These are phyloP conservation scores for Pichia cactophila DNA, from an alignment of 1,139 yeast species.

Conservation along the genomic window DNA sequence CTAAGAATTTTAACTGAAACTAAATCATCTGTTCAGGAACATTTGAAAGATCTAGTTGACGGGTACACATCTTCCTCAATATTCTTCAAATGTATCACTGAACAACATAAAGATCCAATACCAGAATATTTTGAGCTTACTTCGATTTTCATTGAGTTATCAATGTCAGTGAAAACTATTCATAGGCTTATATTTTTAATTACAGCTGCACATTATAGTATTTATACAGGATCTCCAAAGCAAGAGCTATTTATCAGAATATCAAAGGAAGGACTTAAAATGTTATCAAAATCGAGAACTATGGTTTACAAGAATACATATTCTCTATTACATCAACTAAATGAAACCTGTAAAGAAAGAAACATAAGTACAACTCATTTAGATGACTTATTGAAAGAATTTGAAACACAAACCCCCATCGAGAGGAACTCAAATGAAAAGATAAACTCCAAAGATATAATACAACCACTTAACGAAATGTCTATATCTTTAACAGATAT, in stretches of 20 bases:
- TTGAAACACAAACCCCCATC: neutral
- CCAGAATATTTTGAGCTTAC: neutral
- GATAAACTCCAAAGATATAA: neutral
- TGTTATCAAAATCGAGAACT: slow-evolving; percentile 9
- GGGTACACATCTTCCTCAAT: neutral
- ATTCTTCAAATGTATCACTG: neutral
- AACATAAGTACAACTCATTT: neutral
- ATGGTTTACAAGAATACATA: slow-evolving; percentile 12
- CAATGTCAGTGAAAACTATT: slow-evolving; percentile 11
- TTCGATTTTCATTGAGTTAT: slow-evolving; percentile 7
- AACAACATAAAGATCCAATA: neutral
- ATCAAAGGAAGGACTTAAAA: slow-evolving; percentile 11
- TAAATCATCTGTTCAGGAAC: neutral
- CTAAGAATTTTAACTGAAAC: neutral
- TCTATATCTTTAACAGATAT: too few relatives aligned
- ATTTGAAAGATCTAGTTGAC: neutral
- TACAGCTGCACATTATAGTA: slow-evolving; percentile 10
- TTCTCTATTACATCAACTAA: slow-evolving; percentile 1
- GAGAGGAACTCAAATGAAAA: neutral
- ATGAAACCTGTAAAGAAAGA: neutral
- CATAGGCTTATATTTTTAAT: slow-evolving; percentile 10
- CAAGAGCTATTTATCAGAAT: slow-evolving; percentile 6
- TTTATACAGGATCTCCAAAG: slow-evolving; percentile 1
- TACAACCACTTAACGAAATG: neutral
- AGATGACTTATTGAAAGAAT: neutral